A percentile compares a stretch with the other conserved stretches of the same genome.
These are phyloP conservation scores for Vigna mungo DNA, from an alignment of 306 rosid species.

Conservation along the genomic window DNA sequence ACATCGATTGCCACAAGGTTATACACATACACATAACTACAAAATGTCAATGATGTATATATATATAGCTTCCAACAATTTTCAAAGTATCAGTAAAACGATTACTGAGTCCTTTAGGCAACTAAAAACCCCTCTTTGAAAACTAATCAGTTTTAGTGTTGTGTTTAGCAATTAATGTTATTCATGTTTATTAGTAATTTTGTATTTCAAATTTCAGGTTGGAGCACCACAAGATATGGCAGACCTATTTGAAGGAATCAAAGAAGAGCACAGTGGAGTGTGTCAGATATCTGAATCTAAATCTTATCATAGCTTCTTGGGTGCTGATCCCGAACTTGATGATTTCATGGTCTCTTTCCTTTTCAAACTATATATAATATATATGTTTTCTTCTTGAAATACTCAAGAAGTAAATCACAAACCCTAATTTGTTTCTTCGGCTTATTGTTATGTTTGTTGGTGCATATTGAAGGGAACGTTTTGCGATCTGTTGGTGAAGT, in stretches of 20 bases:
- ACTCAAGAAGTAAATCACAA: conserved; percentile 5
- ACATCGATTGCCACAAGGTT: conserved; percentile 84
- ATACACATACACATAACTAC: too few species aligned
- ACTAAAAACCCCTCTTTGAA: neutral
- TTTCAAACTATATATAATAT: neutral
- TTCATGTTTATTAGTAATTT: neutral
- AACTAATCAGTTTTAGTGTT: neutral
- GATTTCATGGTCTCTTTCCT: conserved; percentile 68
- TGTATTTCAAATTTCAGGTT: conserved; percentile 51
- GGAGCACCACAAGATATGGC: conserved; percentile 75
- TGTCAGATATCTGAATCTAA: conserved; percentile 35
- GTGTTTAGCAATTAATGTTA: neutral
- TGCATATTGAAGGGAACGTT: conserved; percentile 57
- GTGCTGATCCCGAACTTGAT: conserved; percentile 82
- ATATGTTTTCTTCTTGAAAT: too few species aligned
- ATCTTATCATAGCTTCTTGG: conserved; percentile 35
- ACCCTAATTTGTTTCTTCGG: conserved; percentile 41
- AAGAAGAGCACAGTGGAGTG: conserved; percentile 42
- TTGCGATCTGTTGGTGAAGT: conserved; percentile 61
- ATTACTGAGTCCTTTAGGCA: neutral
- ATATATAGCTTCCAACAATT: neutral
- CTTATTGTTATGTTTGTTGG: neutral
- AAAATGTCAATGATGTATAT: neutral
- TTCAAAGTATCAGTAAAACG: neutral
- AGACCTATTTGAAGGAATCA: conserved; percentile 55